These are phyloP conservation scores for Monilinia fructigena DNA, from an alignment of 2,329 filamentous ascomycete species.

Conservation along the genomic window DNA sequence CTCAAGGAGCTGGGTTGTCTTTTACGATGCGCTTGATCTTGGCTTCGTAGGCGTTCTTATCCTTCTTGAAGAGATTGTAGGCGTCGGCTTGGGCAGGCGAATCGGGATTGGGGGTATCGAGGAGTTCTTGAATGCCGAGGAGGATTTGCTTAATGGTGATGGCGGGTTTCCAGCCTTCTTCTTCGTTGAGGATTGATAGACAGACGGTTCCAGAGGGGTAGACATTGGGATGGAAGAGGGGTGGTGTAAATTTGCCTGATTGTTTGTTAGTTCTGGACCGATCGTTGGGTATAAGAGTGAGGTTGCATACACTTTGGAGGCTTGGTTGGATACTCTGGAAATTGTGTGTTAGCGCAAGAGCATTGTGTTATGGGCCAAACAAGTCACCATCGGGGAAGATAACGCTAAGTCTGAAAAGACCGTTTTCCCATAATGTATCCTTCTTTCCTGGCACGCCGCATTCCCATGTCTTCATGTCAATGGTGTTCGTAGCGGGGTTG, in stretches of 20 bases:
- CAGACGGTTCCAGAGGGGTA: conserved; percentile 98
- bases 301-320: conserved; percentile 85
- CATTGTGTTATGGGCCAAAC: neutral
- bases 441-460: conserved; percentile 95
- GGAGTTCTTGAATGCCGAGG: conserved; percentile 89
- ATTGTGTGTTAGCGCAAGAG: conserved; percentile 32
- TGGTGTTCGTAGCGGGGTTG: conserved; percentile 66
- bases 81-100: conserved; percentile 96
- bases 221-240: conserved; percentile 97
- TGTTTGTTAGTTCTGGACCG: conserved; percentile 24
- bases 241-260: conserved; percentile 85
- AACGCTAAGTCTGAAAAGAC: conserved; percentile 90
- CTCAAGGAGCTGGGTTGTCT: conserved; percentile 77
- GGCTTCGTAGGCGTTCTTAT: conserved; percentile 81
- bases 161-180: conserved; percentile 97
- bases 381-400: conserved; percentile 85
- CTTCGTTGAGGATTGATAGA: conserved; percentile 94
- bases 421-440: conserved; percentile 97
- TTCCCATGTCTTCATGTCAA: conserved; percentile 95
- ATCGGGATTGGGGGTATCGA: conserved; percentile 95
- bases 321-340: conserved; percentile 92
- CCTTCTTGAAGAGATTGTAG: conserved; percentile 95
- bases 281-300: conserved; percentile 28
- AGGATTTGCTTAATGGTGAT: conserved; percentile 99
- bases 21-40: conserved; percentile 82